Base-by-base conservation (phyloP, 2,329 filamentous ascomycete species). In the Xylaria multiplex region DNA sequence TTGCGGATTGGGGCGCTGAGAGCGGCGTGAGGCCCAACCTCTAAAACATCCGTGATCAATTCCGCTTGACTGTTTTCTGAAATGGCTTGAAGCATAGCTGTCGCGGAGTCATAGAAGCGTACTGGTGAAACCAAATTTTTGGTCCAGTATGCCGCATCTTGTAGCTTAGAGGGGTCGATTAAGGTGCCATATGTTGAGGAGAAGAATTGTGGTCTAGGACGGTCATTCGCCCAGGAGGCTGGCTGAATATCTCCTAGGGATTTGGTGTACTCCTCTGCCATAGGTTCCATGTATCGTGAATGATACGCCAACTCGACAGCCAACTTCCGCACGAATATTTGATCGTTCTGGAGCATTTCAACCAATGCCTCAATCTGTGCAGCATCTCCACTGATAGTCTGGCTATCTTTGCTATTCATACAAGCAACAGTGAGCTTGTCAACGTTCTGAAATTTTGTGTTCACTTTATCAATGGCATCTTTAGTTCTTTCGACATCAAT, bases 101-200 rank as follows among this genome's bases (percentile, higher is more conserved):
- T 53, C 30, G 64, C 22, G 9, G 67, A 45, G 9, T 67, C 60
- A 14, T 64, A 27, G 57, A 69, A 69, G 4, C 61, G 60, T 4
- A 69, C 67, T 13, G 67, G 67, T 5, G 61, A 66, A 11, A 68
- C 49, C 40, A 72, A 40, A 11, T 70, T 71, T 7, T 50, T 50
- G 2, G 59, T 69, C 80, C 80, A 82, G 62, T 82, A 80, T 9
- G 48, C 16, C 27, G 65, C 58, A 6, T 49, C 54, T 67, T 35
- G 72, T 24, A 66, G 30, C 16, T 19, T 58, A 6, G 59, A 60
- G 5, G 53, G 13, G 6, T 62, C 61, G 3, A 61, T 55, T 3
- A 49, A 1, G 0, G 59, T 52, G 16, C 59, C 57, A 11, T 56
- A 60, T 14, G 63, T 66, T 9, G 59, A 65, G 3, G 65, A 68